A percentile compares a stretch with the other conserved stretches of the same genome.
Conservation (phyloP, 805 yeast species). For the Barnettozyma salicaria region DNA sequence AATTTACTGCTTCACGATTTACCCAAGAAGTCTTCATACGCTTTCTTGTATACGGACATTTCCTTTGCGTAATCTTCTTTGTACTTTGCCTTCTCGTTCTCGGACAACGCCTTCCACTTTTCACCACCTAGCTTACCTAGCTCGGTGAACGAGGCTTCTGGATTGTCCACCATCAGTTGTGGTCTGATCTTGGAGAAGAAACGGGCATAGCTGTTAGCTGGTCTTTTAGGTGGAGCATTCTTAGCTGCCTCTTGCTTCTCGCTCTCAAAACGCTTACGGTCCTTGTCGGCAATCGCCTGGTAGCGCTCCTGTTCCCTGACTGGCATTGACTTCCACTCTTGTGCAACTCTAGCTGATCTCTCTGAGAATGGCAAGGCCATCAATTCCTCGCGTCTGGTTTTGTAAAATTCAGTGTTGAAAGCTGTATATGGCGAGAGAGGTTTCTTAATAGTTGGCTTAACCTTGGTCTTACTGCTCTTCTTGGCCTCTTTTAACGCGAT, state of each 20-base stretch:
- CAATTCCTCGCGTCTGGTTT: slow-evolving; percentile 12
- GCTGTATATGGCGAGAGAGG: slow-evolving; percentile 10
- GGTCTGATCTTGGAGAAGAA: slow-evolving; percentile 15
- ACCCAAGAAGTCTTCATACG: slow-evolving; percentile 6
- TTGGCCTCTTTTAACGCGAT: slow-evolving; percentile 7
- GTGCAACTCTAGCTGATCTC: slow-evolving; percentile 9
- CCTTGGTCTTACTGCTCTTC: slow-evolving; percentile 4
- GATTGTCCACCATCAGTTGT: slow-evolving; percentile 11
- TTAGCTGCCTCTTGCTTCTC: slow-evolving; percentile 15
- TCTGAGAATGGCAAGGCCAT: slow-evolving; percentile 11
- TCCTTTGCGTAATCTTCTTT: slow-evolving; percentile 15
- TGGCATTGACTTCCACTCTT: slow-evolving; percentile 14
- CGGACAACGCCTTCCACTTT: slow-evolving; percentile 79
- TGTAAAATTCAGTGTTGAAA: slow-evolving; percentile 14
- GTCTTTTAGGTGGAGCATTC: slow-evolving; percentile 24
- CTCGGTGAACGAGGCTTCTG: slow-evolving; percentile 24
- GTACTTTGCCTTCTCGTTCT: slow-evolving; percentile 58
- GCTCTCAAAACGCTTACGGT: slow-evolving; percentile 11
- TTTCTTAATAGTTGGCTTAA: slow-evolving; percentile 10
- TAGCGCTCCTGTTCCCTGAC: slow-evolving; percentile 13
- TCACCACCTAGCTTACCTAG: slow-evolving; percentile 70
- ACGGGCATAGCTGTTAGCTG: slow-evolving; percentile 13
- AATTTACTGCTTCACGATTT: too few species aligned
- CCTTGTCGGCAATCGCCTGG: slow-evolving; percentile 10
- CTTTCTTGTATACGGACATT: slow-evolving; percentile 34